phyloP scores from a whole-genome alignment of 176 grass and related monocot genomes.

The Triticum urartu region DNA sequence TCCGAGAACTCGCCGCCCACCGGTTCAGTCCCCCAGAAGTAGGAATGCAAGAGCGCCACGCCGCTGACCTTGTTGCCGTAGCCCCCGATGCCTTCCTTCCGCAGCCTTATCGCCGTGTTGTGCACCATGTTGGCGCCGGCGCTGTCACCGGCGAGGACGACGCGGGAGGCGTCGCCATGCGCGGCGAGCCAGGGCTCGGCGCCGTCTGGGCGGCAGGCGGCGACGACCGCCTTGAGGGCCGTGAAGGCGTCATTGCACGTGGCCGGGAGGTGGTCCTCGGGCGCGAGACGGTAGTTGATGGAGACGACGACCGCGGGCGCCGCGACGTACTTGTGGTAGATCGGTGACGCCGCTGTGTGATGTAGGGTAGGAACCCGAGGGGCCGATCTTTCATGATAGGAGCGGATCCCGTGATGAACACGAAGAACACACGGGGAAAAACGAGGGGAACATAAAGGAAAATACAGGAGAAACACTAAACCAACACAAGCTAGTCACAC shows the following conservation, averaged over 20 bases:
- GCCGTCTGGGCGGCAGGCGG: slow-evolving; percentile 20
- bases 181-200: not conserved
- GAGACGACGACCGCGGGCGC: slow-evolving; percentile 55
- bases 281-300: slow-evolving; percentile 32
- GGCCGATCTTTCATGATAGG: too few relatives aligned
- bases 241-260: slow-evolving; percentile 62
- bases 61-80: slow-evolving; percentile 35
- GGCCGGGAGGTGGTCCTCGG: not conserved
- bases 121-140: slow-evolving; percentile 72
- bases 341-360: slow-evolving; percentile 45
- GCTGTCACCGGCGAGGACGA: slow-evolving; percentile 67
- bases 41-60: slow-evolving; percentile 53
- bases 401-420: too few relatives aligned
- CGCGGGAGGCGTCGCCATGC: not conserved
- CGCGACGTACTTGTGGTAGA: slow-evolving; percentile 55
- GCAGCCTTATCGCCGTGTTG: slow-evolving; percentile 48
- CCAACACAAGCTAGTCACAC: too few relatives aligned
- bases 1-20: slow-evolving; percentile 38
- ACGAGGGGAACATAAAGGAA: too few relatives aligned
- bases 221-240: slow-evolving; percentile 42
- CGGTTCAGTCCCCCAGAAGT: slow-evolving; percentile 60
- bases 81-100: slow-evolving; percentile 47
- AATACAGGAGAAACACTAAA: too few relatives aligned
- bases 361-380: too few relatives aligned
- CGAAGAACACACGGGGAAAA: too few relatives aligned